Base-by-base conservation (phyloP, 306 rosid genomes). In the Dicorynia guianensis region DNA sequence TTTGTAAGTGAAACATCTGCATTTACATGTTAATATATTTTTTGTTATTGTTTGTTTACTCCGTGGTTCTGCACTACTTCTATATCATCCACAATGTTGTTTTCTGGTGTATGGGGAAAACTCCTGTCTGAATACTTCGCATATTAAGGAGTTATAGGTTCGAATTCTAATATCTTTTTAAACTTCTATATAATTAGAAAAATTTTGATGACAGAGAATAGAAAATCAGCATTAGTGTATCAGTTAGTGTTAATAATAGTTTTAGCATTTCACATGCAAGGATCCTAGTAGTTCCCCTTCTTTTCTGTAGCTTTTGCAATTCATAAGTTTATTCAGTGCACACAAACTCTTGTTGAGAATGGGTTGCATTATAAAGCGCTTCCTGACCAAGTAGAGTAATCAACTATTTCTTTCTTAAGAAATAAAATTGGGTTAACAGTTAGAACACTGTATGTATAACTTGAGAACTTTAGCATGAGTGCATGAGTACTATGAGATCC, bases 11-110 rank as follows among this genome's bases (percentile, higher is more conserved):
- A 44, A 15, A 66, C 66, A 43, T 54, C 30, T 55, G 61, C 56
- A 9, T 46, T 0, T 43, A 7, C 3, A 7, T 76, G 65, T 33
- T 55, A 42, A 17, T 9, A 14, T 36, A 11, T 54, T 75, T 54
- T 75, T 58, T 75, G 61, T 56, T 44, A 50, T 44, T 35, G 73
- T 36, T 74, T 50, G 46, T 11, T 10, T 49, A 33, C 59, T 48
- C 50, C 61, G 63, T 19, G 44, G 19, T 57, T 68, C 54, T 61
- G 49, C 47, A n/a, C 50, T 67, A 12, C 35, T 19, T 18, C 48
- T 76, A 35, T 65, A 61, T 68, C 17, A 3, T 66, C 25, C 30
- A 6, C 18, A 33, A 15, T 19, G 20, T 42, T 67, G 8, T 39
- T 5, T 67, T 35, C 9, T 30, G 10, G 8, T 30, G 10, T 34